Conservation (phyloP, 257 asterid genomes). For the Craterostigma plantagineum region DNA sequence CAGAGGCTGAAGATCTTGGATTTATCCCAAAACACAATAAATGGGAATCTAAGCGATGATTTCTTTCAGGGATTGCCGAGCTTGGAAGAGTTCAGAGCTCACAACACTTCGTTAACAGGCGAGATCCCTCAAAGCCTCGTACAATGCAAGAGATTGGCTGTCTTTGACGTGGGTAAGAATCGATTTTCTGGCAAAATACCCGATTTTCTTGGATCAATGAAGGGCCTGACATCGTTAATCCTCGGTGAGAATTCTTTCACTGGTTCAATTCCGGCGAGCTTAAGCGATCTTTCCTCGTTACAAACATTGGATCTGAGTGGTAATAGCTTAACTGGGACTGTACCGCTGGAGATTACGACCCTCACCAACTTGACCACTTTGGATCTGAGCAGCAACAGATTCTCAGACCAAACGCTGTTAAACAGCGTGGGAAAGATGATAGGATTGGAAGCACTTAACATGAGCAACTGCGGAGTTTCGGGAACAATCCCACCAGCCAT, state of each 20-base stretch:
- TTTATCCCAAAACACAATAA: conserved; percentile 28
- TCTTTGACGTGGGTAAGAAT: conserved; percentile 29
- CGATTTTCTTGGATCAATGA: conserved; percentile 19
- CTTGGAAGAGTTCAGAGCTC: conserved; percentile 26
- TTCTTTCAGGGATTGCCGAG: conserved; percentile 15
- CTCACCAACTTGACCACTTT: conserved; percentile 31
- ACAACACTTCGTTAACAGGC: conserved; percentile 29
- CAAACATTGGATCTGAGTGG: conserved; percentile 32
- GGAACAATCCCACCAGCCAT: conserved; percentile 27
- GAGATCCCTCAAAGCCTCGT: conserved; percentile 16
- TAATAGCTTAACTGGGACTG: conserved; percentile 21
- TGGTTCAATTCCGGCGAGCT: conserved; percentile 23
- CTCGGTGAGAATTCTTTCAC: conserved; percentile 30
- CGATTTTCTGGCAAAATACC: conserved; percentile 25
- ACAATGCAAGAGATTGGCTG: conserved; percentile 16
- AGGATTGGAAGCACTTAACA: conserved; percentile 23
- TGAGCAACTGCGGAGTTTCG: conserved; percentile 39
- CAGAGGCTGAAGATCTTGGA: conserved; percentile 19
- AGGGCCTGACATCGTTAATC: conserved; percentile 15
- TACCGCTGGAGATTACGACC: conserved; percentile 23
- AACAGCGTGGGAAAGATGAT: conserved; percentile 21
- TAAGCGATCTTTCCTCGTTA: conserved; percentile 18
- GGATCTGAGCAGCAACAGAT: conserved; percentile 30
- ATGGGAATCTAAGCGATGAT: conserved; percentile 21
- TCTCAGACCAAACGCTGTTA: conserved; percentile 20